phyloP scores from a whole-genome alignment of 2,329 filamentous ascomycete species.

The Zopfia rhizophila region DNA sequence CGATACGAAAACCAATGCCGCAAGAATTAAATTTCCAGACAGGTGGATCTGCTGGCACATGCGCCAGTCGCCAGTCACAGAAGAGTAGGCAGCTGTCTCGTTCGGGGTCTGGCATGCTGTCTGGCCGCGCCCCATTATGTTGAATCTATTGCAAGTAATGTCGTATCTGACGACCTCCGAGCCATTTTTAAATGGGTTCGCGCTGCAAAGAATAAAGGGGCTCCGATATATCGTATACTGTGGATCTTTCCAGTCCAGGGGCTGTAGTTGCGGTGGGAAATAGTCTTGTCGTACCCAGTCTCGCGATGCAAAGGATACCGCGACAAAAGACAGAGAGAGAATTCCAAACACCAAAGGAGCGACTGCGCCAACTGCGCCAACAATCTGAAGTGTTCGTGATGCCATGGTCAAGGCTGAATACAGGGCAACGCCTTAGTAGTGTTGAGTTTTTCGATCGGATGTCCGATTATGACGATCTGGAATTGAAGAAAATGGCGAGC shows the following conservation, averaged over 20 bases:
- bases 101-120: not conserved
- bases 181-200: not conserved
- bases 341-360: conserved; percentile 3
- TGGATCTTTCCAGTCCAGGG: not conserved
- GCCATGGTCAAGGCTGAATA: too few relatives aligned
- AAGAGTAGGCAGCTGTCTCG: not conserved
- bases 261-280: not conserved
- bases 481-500: too few relatives aligned
- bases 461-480: too few relatives aligned
- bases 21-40: not conserved
- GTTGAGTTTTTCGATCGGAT: too few relatives aligned
- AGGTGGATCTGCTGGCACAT: conserved; percentile 6
- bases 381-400: too few relatives aligned
- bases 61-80: conserved; percentile 1
- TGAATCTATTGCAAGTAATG: not conserved
- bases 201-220: conserved; percentile 5
- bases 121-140: not conserved
- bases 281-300: conserved; percentile 7
- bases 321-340: conserved; percentile 2
- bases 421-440: too few relatives aligned
- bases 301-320: not conserved
- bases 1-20: not conserved
- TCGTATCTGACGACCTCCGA: conserved; percentile 1
- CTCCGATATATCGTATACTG: conserved; percentile 1
- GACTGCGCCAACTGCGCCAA: not conserved